Base-by-base conservation (phyloP, 1,139 yeast genomes). In the Diutina rugosa region DNA sequence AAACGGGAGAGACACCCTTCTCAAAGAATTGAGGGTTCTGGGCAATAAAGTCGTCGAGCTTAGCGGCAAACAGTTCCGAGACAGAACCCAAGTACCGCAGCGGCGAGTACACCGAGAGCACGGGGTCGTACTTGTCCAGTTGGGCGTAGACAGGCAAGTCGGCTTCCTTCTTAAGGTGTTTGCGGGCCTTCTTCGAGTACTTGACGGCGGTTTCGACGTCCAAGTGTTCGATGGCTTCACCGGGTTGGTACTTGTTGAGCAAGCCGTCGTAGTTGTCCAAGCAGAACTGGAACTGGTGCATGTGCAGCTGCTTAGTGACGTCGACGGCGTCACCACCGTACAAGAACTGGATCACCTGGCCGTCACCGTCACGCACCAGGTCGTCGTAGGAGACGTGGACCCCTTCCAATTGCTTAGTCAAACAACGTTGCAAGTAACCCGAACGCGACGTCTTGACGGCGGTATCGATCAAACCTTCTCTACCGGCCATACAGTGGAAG, bases 401-500 rank as follows among this genome's bases (percentile, higher is more conserved):
- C 76, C 99, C 99, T 72, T 95, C 99, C 63, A 95, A 80, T 74
- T 93, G 99, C 72, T 95, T 95, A 61, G 97, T 93, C 74, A 95
- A 81, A 82, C 99, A 95, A 77, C 99, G 87, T 76, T 95, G 99
- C 71, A 95, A 81, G 74, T 95, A 95, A 69, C 99, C 99, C 57
- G 99, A 91, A 76, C 97, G 87, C 30, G 98, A 90, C 9, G 99
- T 95, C 74, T 95, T 95, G 63, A 95, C 99, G 57, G 99, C 99
- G 58, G 99, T 95, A 79, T 95, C 99, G 75, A 95, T 95, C 69
- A 95, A 82, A 74, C 99, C 99, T 80, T 95, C 99, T 78, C 99
- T 87, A 72, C 99, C 99, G 58, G 99, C 99, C 99, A 95, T 95
- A 79, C 99, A 93, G 77, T 95, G 99, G 93, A 95, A 95, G 69